A percentile compares a stretch with the other conserved stretches of the same genome.
These are phyloP conservation scores for Cyclotella baltica DNA, from an alignment of 108 stramenopile species.

Conservation along the genomic window DNA sequence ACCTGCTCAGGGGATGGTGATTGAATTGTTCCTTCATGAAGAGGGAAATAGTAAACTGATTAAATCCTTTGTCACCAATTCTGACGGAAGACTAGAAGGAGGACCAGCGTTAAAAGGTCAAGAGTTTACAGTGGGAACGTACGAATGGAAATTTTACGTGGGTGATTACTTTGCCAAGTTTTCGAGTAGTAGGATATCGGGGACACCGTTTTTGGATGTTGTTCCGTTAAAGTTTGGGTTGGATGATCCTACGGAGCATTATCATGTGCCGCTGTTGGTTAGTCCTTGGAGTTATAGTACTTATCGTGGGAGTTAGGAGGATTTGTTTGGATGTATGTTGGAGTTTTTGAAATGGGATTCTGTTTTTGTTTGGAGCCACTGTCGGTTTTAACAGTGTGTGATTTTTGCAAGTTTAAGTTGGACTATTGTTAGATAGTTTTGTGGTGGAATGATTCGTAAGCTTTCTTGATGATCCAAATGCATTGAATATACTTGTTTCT, in stretches of 20 bases:
- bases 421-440: too few species aligned
- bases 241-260: constrained; percentile 93
- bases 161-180: constrained; percentile 91
- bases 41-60: constrained; percentile 43
- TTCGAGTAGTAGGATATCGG: constrained; percentile 54
- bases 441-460: too few species aligned
- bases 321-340: background rate
- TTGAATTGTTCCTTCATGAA: constrained; percentile 65
- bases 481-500: too few species aligned
- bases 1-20: constrained; percentile 80
- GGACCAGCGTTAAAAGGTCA: constrained; percentile 76
- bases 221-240: constrained; percentile 90
- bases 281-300: constrained; percentile 91
- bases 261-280: constrained; percentile 90
- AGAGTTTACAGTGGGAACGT: constrained; percentile 76
- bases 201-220: constrained; percentile 84
- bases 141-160: constrained; percentile 85
- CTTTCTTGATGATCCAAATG: too few species aligned
- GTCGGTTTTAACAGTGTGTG: too few species aligned
- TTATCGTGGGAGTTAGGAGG: constrained; percentile 73
- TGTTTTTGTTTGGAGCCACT: too few species aligned
- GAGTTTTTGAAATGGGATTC: background rate
- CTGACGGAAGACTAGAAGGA: constrained; percentile 84
- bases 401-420: too few species aligned
- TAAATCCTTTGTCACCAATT: constrained; percentile 78